These are phyloP conservation scores for Cadophora malorum DNA, from an alignment of 2,329 filamentous ascomycete genomes.

Conservation along the genomic window DNA sequence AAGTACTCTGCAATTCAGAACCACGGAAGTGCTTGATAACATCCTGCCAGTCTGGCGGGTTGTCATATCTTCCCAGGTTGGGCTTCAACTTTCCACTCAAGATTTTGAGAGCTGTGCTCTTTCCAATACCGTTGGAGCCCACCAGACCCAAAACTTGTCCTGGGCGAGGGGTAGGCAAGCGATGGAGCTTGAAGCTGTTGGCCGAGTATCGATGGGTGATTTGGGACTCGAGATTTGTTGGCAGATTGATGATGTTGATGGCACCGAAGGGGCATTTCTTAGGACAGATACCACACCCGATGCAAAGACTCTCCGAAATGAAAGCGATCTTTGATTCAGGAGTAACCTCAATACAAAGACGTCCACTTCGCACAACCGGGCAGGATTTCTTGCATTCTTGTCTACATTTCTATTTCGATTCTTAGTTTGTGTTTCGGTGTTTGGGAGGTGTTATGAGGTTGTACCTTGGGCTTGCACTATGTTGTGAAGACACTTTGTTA, in stretches of 20 bases:
- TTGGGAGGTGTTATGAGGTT: constrained; percentile 18
- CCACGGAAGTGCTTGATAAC: constrained; percentile 98
- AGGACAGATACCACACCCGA: constrained; percentile 98
- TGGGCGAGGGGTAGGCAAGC: constrained; percentile 92
- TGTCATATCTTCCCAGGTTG: constrained; percentile 92
- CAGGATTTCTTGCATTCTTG: constrained; percentile 99
- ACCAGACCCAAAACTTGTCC: constrained; percentile 96
- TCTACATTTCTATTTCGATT: constrained; percentile 79
- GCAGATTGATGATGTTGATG: constrained; percentile 99
- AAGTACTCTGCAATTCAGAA: constrained; percentile 89
- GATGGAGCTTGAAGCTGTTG: constrained; percentile 99
- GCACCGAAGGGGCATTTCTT: constrained; percentile 99
- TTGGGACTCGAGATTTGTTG: constrained; percentile 97
- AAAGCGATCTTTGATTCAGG: constrained; percentile 93
- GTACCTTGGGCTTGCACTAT: constrained; percentile 87
- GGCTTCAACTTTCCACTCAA: constrained; percentile 98
- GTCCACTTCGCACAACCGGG: constrained; percentile 95
- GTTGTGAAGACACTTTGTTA: constrained; percentile 48
- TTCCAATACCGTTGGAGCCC: constrained; percentile 99
- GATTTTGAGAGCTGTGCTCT: constrained; percentile 99
- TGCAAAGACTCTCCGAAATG: constrained; percentile 94
- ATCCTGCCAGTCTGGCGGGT: constrained; percentile 99
- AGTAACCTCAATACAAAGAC: constrained; percentile 94
- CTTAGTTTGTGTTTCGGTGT: constrained; percentile 41
- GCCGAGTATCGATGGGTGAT: constrained; percentile 98